Evolutionary conservation across 495 filamentous ascomycete species (phyloP).

Genomic region (Podospora sp.): DNA sequence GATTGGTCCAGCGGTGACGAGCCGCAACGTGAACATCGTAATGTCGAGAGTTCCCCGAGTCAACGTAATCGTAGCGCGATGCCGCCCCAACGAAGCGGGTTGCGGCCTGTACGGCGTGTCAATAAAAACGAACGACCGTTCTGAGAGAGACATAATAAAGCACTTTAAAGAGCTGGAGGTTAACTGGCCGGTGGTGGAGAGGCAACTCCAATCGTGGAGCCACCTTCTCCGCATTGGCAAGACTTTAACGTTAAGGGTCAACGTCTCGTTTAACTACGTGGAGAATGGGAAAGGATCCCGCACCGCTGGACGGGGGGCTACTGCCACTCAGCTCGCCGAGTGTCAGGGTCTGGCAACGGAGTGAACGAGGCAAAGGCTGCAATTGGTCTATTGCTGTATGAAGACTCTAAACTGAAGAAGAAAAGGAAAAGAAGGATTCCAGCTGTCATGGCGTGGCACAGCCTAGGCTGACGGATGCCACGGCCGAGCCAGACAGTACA

Average conservation of each 20-base stretch:
- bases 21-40: slow-evolving; percentile 4
- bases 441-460: too few relatives aligned
- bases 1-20: slow-evolving; percentile 15
- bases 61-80: slow-evolving; percentile 12
- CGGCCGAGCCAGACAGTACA: too few relatives aligned
- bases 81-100: slow-evolving; percentile 15
- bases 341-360: too few relatives aligned
- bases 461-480: too few relatives aligned
- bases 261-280: slow-evolving; percentile 18
- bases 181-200: slow-evolving; percentile 15
- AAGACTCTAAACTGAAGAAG: too few relatives aligned
- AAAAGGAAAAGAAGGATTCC: too few relatives aligned
- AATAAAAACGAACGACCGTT: slow-evolving; percentile 14
- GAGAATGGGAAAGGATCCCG: slow-evolving; percentile 13
- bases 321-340: too few relatives aligned
- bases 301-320: slow-evolving; percentile 11
- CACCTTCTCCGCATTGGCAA: slow-evolving; percentile 19
- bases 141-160: slow-evolving; percentile 20
- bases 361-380: too few relatives aligned
- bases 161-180: slow-evolving; percentile 19
- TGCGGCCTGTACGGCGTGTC: slow-evolving; percentile 13
- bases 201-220: slow-evolving; percentile 20
- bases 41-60: slow-evolving; percentile 14
- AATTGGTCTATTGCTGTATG: too few relatives aligned
- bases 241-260: slow-evolving; percentile 15